Evolutionary conservation across 495 filamentous ascomycete species (phyloP), one percentile per base, ranked within the genome.

Genomic region (Venustampulla echinocandica): DNA sequence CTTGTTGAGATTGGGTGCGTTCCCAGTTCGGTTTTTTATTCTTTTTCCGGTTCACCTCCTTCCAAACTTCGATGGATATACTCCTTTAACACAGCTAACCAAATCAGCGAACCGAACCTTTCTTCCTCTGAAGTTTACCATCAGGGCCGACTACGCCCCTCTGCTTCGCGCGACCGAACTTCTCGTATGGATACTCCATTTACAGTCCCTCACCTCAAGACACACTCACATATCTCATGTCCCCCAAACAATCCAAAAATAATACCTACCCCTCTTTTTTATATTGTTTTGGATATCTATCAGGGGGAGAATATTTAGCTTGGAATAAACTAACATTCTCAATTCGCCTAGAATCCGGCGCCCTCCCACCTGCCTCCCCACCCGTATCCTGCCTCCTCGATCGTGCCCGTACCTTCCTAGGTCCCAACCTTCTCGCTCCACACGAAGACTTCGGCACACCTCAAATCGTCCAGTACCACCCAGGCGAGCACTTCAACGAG

Each of bases 371-470:
- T 24, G 58, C 66, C 11, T 58, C 69, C 44, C 62, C 61, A 0
- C 52, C 64, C 10, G 69, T 73, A 9, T 39, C 47, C 13, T 74
- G 70, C 42, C 65, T 71, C 20, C 49, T 74, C 1, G 51, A 28
- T 15, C 63, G 70, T 1, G 56, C 69, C 0, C 54, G 64, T 13
- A 43, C 27, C 4, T 73, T 74, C 52, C 49, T 74, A 38, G 70
- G 70, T 18, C 64, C 63, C 3, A 64, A 69, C 64, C 18, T 71
- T 5, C 57, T 65, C 13, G 58, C 67, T 21, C 57, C 59, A 3
- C 65, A 63, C 53, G 65, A 71, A 51, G 67, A 71, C 45, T 69
- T 73, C 57, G 69, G 69, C 0, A 63, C 66, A 0, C 65, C 69
- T 20, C 71, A 74, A 53, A 56, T 74, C n/a, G 71, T 74, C 21